These are phyloP conservation scores for Suillus paluster DNA, from an alignment of 768 basidiomycete species.

Conservation along the genomic window DNA sequence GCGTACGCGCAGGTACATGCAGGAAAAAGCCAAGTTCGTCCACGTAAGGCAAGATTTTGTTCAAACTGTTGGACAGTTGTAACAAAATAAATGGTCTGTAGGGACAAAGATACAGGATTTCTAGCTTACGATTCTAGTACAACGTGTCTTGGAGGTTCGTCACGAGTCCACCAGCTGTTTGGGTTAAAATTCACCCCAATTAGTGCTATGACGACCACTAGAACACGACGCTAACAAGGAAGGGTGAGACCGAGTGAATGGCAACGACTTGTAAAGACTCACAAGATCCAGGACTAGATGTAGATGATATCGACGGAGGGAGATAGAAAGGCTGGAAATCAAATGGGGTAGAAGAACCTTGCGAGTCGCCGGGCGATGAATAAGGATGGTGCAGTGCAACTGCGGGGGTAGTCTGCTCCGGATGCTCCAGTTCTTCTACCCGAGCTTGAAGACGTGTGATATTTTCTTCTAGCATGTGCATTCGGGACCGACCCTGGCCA, in stretches of 20 bases:
- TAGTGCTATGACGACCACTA: neutral
- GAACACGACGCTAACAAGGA: constrained; percentile 1
- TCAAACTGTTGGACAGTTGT: constrained; percentile 23
- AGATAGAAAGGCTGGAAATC: neutral
- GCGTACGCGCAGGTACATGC: constrained; percentile 49
- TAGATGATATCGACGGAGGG: constrained; percentile 1
- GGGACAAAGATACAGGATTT: neutral
- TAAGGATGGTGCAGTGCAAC: constrained; percentile 60
- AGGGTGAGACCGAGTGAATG: neutral
- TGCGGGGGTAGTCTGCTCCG: constrained; percentile 48
- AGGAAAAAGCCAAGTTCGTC: constrained; percentile 73
- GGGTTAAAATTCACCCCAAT: neutral
- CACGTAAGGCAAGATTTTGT: constrained; percentile 56
- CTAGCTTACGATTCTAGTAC: constrained; percentile 38
- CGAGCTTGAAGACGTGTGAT: constrained; percentile 59
- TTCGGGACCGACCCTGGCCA: constrained; percentile 61
- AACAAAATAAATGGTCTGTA: neutral
- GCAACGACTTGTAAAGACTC: neutral
- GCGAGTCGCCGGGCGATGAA: neutral
- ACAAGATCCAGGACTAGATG: constrained; percentile 12
- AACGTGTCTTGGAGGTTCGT: constrained; percentile 39
- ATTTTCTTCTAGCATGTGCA: constrained; percentile 62
- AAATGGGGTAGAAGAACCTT: neutral
- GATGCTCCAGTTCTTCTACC: constrained; percentile 60
- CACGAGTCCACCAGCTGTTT: neutral